These are phyloP conservation scores for Pseudonitzschia delicatissima DNA, from an alignment of 108 stramenopile genomes.

Conservation along the genomic window DNA sequence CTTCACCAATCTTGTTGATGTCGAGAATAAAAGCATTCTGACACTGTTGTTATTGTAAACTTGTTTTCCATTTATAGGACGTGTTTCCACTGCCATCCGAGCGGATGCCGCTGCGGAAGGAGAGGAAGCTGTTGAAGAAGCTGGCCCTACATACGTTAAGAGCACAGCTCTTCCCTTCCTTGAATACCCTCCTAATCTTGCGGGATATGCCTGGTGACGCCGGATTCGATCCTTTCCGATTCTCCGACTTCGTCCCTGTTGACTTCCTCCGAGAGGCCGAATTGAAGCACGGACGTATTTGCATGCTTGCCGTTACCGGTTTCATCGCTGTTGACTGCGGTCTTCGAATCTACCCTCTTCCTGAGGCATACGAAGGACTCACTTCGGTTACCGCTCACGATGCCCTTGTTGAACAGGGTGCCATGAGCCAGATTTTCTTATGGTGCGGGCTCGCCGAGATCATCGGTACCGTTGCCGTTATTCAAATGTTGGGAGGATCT, in stretches of 20 bases:
- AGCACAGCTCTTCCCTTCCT: slow-evolving; percentile 89
- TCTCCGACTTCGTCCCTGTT: slow-evolving; percentile 84
- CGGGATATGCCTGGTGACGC: slow-evolving; percentile 86
- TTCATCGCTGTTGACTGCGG: slow-evolving; percentile 90
- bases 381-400: slow-evolving; percentile 84
- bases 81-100: slow-evolving; percentile 16
- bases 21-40: not conserved
- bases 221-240: slow-evolving; percentile 92
- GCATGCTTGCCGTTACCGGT: slow-evolving; percentile 89
- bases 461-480: slow-evolving; percentile 59
- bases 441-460: slow-evolving; percentile 73
- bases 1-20: no score
- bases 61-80: slow-evolving; percentile 13
- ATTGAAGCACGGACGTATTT: slow-evolving; percentile 94
- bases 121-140: slow-evolving; percentile 16
- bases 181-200: slow-evolving; percentile 79
- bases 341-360: slow-evolving; percentile 70
- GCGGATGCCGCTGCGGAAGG: slow-evolving; percentile 23
- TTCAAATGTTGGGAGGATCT: slow-evolving; percentile 89
- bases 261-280: slow-evolving; percentile 94
- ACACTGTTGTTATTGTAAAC: not conserved
- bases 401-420: slow-evolving; percentile 72
- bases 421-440: slow-evolving; percentile 77
- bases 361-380: slow-evolving; percentile 73
- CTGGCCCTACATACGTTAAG: slow-evolving; percentile 26